Percentiles rank a stretch among this genome's conserved stretches.
These are phyloP conservation scores for Penicillium goetzii DNA, from an alignment of 495 filamentous ascomycete genomes.

Conservation along the genomic window DNA sequence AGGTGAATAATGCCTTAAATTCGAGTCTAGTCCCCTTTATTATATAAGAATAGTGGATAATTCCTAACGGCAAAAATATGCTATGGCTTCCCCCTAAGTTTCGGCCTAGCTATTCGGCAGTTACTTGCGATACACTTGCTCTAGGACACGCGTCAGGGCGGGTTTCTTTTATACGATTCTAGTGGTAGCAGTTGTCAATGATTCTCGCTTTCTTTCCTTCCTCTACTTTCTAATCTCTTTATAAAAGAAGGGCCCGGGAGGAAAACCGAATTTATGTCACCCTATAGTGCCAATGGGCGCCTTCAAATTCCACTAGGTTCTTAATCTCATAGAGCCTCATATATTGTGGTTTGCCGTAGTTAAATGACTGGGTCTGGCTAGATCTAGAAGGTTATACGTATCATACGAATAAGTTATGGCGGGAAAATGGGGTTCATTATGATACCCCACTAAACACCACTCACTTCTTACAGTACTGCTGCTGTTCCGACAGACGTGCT, in stretches of 20 bases:
- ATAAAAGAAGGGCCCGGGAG: conserved; percentile 1
- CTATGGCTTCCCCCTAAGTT: conserved; percentile 38
- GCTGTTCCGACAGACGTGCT: too few species aligned
- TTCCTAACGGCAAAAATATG: conserved; percentile 26
- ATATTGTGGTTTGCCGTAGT: too few species aligned
- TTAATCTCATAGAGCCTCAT: too few species aligned
- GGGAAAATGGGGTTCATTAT: too few species aligned
- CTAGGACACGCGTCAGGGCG: conserved; percentile 2
- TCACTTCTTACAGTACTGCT: too few species aligned
- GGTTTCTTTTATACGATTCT: conserved; percentile 1
- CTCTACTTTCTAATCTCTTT: background rate
- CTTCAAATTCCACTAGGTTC: too few species aligned
- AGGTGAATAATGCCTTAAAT: too few species aligned
- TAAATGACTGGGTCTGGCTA: too few species aligned
- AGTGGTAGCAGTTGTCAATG: background rate
- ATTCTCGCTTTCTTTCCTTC: background rate
- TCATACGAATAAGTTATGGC: too few species aligned
- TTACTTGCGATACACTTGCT: background rate
- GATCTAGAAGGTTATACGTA: too few species aligned
- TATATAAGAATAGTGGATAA: conserved; percentile 29
- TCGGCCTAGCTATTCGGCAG: conserved; percentile 27
- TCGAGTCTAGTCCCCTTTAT: too few species aligned
- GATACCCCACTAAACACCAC: too few species aligned
- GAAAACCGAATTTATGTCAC: background rate
- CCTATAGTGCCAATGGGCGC: background rate